These are phyloP conservation scores for Larix sibirica DNA, from an alignment of 83 land plant genomes.

Conservation along the genomic window DNA sequence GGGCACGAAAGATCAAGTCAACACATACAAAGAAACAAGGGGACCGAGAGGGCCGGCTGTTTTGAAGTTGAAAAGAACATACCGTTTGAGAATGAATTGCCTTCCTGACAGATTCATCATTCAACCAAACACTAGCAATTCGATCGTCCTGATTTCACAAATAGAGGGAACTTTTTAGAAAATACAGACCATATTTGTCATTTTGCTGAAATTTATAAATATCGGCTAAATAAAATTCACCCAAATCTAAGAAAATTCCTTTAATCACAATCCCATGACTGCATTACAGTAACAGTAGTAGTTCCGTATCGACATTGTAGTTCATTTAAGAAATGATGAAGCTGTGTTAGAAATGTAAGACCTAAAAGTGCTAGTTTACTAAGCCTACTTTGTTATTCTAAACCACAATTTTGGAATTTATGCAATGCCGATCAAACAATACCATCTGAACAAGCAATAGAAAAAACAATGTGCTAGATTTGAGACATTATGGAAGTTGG, in stretches of 20 bases:
- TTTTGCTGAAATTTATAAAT: background rate
- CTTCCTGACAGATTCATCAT: conserved; percentile 68
- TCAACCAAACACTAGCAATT: conserved; percentile 75
- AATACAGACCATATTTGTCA: background rate
- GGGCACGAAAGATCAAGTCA: background rate
- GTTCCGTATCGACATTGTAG: too few relatives aligned
- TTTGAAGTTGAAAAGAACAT: conserved; percentile 10
- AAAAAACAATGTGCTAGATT: too few relatives aligned
- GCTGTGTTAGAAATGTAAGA: background rate
- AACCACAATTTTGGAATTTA: too few relatives aligned
- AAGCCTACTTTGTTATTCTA: background rate
- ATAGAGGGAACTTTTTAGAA: background rate
- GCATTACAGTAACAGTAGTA: too few relatives aligned
- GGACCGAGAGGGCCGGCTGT: background rate
- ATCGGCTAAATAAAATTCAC: background rate
- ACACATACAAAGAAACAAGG: background rate
- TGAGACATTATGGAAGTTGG: too few relatives aligned
- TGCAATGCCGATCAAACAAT: too few relatives aligned
- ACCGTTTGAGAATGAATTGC: conserved; percentile 89
- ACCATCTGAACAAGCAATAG: too few relatives aligned
- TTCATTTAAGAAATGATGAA: too few relatives aligned
- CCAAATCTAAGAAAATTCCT: background rate
- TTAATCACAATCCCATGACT: too few relatives aligned
- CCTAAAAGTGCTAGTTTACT: background rate
- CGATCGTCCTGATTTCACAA: conserved; percentile 51